Percentiles rank a stretch among this genome's conserved stretches.
These are phyloP conservation scores for Penicillium sp. DNA, from an alignment of 2,329 filamentous ascomycete genomes.

Conservation along the genomic window DNA sequence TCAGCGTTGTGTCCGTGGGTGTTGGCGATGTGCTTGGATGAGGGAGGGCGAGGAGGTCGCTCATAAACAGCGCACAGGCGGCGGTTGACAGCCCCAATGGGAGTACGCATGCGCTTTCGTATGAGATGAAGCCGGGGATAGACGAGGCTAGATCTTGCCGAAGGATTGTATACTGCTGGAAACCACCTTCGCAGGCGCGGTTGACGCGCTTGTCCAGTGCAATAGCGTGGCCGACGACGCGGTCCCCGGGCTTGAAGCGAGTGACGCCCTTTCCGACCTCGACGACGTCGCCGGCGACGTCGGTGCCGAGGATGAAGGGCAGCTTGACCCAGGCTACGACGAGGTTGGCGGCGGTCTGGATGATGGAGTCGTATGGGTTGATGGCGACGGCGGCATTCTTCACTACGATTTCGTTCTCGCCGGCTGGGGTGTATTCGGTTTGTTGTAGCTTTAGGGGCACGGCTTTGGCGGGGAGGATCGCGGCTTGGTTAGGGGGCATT, in stretches of 20 bases:
- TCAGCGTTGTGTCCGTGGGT: slow-evolving; percentile 28
- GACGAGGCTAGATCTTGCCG: slow-evolving; percentile 16
- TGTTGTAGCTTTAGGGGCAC: not conserved
- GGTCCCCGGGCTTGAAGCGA: slow-evolving; percentile 1
- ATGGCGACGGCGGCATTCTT: slow-evolving; percentile 24
- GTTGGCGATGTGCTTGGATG: slow-evolving; percentile 8
- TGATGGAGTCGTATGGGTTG: slow-evolving; percentile 31
- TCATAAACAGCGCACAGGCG: slow-evolving; percentile 25
- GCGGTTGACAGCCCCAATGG: slow-evolving; percentile 32
- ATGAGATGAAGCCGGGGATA: slow-evolving; percentile 27
- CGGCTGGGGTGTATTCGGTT: not conserved
- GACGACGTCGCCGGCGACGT: slow-evolving; percentile 1
- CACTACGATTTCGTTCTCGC: slow-evolving; percentile 18
- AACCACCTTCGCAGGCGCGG: slow-evolving; percentile 21
- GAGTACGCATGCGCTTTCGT: slow-evolving; percentile 28
- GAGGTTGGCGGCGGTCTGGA: slow-evolving; percentile 22
- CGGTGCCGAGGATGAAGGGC: not conserved
- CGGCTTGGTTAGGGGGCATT: not conserved
- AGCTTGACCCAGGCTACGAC: slow-evolving; percentile 23
- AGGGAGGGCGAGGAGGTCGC: slow-evolving; percentile 21
- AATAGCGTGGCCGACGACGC: slow-evolving; percentile 20
- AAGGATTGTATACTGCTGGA: slow-evolving; percentile 30
- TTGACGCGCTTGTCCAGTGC: slow-evolving; percentile 11
- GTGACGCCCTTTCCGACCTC: not conserved
- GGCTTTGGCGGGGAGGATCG: not conserved